Evolutionary conservation across 768 basidiomycete genomes (phyloP), one percentile per base, ranked within the genome.

Genomic region (Tulasnella sp.): DNA sequence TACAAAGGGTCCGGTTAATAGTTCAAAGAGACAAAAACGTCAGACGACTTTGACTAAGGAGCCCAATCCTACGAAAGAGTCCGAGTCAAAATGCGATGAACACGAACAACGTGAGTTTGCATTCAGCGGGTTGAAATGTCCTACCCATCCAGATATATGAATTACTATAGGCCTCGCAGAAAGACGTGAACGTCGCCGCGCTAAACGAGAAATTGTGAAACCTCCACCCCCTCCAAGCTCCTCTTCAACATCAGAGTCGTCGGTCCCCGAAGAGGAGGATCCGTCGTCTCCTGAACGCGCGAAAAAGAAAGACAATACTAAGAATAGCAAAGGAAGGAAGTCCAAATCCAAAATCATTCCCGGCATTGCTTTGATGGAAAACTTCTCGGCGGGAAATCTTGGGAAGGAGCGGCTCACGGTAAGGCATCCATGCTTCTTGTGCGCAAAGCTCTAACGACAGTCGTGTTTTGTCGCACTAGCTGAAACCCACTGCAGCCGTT

Each of bases 351-450:
- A 46, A 14, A 64, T 87, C 14, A 87, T 89, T 12, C 85, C 89
- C 1, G 90, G 89, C 5, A 86, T 93, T 46, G 91, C 92, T 0
- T 86, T 93, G 40, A 91, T 93, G 90, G 91, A 93, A 81, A 91
- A 91, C 0, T 92, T 93, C 83, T 85, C 88, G 22, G 90, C 92
- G 0, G 89, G 88, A 7, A 93, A 92, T 81, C 88, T 93, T 2
- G 90, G 91, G 20, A 89, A 88, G 77, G 88, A 89, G 79, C 89
- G 93, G 58, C 83, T 93, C 16, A 93, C 92, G 78, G 92, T 93
- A 82, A 75, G 88, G 83, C 20, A 12, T 64, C 31, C 34, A 74
- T 16, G 18, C 50, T 69, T 44, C 73, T 42, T 20, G 16, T n/a
- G 46, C 46, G 40, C 75, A 37, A 50, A 74, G 64, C 54, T 76